Base-by-base conservation (phyloP, 306 rosid species). In the Biancaea sappan region DNA sequence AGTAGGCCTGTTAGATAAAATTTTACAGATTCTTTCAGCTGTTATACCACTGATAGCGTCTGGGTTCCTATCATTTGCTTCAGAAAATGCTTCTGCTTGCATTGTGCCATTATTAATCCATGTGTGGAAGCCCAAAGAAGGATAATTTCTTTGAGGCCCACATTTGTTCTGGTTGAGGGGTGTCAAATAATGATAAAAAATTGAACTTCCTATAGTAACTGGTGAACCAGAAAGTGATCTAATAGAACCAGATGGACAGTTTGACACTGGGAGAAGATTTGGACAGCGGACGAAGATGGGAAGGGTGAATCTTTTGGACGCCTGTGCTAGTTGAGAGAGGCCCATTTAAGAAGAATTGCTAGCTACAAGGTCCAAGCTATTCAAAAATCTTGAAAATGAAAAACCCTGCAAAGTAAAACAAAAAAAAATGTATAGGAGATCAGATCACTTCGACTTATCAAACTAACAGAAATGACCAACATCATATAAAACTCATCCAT, bases 11-110 rank as follows among this genome's bases (percentile, higher is more conserved):
- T 50, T 76, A 24, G 87, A 77, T 16, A 92, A 32, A 10, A 84
- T 59, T 79, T 72, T 87, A 79, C 92, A 84, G 52, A 92, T 76
- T 41, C 66, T 76, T 35, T 79, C 91, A n/a, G 77, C 52, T 44
- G 81, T 38, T 47, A 59, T 16, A 29, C 38, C 77, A 48, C 16
- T 44, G 40, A 0, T 9, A 7, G 74, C 69, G 66, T 44, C 69
- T 66, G 81, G 72, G 72, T 72, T 76, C 28, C 29, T 19, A 77
- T 37, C 52, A n/a, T 18, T 59, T 59, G 82, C 67, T 12, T 65
- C 41, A 4, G 66, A 25, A 2, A 38, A 50, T 29, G 53, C 75
- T 28, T 64, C 74, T 70, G 63, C 34, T 47, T 65, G 64, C 22
- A 66, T 50, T 3, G 13, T 14, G 47, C 61, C 65, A n/a, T 46